Conservation (phyloP, 495 filamentous ascomycete species). For the Hypoxylon crocopeplum region DNA sequence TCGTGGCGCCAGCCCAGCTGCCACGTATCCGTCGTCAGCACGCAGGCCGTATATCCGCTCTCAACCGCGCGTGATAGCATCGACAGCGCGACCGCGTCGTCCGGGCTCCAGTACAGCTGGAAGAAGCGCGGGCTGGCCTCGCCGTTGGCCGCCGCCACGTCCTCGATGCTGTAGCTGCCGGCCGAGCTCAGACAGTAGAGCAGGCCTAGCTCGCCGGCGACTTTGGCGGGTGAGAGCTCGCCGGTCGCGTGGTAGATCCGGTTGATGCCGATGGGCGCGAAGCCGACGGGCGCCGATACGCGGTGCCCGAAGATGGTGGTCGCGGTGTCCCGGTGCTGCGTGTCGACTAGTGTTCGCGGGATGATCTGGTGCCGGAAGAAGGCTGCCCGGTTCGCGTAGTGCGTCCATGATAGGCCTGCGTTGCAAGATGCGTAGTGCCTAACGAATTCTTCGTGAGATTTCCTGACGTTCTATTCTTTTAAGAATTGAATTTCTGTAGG, state of each 20-base stretch:
- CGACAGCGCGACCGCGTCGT: constrained; percentile 64
- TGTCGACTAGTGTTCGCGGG: constrained; percentile 68
- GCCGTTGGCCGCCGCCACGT: constrained; percentile 62
- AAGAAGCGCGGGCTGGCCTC: constrained; percentile 59
- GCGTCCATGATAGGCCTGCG: constrained; percentile 69
- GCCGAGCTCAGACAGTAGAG: constrained; percentile 65
- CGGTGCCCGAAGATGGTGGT: constrained; percentile 68
- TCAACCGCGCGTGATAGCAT: constrained; percentile 61
- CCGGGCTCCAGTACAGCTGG: constrained; percentile 71
- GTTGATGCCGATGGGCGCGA: constrained; percentile 73
- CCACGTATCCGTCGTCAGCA: constrained; percentile 72
- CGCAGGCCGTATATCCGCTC: constrained; percentile 62
- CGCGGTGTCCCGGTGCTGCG: constrained; percentile 62
- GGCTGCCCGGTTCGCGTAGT: constrained; percentile 70
- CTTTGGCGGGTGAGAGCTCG: constrained; percentile 64
- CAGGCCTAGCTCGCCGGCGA: constrained; percentile 62
- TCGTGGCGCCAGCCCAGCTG: constrained; percentile 70
- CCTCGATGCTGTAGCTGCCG: constrained; percentile 63
- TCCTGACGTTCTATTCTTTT: too few species aligned
- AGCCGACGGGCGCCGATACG: constrained; percentile 65
- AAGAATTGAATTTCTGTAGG: background rate
- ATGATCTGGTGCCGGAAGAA: constrained; percentile 74
- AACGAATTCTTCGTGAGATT: too few species aligned
- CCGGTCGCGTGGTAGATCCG: constrained; percentile 66
- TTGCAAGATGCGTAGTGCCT: constrained; percentile 70